Conservation (phyloP, 2,329 filamentous ascomycete species). For the Colletotrichum godetiae region DNA sequence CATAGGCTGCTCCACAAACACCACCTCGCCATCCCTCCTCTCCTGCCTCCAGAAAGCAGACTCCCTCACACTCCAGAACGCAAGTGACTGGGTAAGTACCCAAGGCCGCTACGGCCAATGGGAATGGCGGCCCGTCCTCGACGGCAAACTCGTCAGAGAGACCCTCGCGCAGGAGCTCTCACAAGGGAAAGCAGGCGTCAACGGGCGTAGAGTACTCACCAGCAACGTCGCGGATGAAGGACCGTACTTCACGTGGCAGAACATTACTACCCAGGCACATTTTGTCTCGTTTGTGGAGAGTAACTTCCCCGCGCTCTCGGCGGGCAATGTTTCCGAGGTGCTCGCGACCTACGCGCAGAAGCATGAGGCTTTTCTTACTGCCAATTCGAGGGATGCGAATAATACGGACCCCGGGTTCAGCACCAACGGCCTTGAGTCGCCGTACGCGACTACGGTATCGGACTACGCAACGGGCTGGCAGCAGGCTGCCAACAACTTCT, state of each 20-base stretch:
- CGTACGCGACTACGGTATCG: slow-evolving; percentile 16
- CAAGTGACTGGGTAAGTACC: slow-evolving; percentile 27
- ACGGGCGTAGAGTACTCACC: slow-evolving; percentile 9
- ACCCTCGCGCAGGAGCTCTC: background rate
- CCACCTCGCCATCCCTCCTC: background rate
- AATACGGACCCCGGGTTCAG: slow-evolving; percentile 25
- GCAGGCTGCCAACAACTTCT: slow-evolving; percentile 26
- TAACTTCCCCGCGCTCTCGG: slow-evolving; percentile 4
- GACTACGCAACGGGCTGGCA: slow-evolving; percentile 30
- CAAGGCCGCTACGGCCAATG: slow-evolving; percentile 20
- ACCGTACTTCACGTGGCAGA: slow-evolving; percentile 17
- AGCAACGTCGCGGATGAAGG: slow-evolving; percentile 28
- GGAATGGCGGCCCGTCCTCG: slow-evolving; percentile 16
- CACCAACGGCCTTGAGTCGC: slow-evolving; percentile 1
- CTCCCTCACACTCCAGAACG: slow-evolving; percentile 16
- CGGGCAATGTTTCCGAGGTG: slow-evolving; percentile 1
- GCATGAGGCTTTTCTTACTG: background rate
- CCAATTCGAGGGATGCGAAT: slow-evolving; percentile 16
- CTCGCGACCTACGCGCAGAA: slow-evolving; percentile 9
- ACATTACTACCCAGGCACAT: slow-evolving; percentile 9
- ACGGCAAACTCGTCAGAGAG: slow-evolving; percentile 17
- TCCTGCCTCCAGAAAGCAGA: slow-evolving; percentile 19
- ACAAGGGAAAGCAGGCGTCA: background rate
- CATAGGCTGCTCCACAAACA: background rate
- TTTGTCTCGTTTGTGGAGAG: slow-evolving; percentile 13